Evolutionary conservation across 192 early-diverging fungal genomes (phyloP).

Genomic region (Umbelopsis sp.): DNA sequence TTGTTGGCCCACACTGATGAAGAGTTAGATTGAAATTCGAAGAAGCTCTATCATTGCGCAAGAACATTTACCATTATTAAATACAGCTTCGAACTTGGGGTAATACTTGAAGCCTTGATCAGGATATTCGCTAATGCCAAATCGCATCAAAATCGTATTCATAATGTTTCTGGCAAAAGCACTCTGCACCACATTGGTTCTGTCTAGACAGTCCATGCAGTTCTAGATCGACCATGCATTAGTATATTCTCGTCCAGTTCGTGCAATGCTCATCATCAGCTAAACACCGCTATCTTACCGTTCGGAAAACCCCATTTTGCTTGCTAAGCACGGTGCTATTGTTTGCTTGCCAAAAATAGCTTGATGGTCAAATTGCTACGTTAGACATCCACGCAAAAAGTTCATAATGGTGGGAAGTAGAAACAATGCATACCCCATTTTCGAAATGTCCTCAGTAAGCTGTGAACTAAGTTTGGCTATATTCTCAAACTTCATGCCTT

Average conservation of each 20-base stretch:
- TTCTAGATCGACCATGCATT: conserved; percentile 47
- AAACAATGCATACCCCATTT: conserved; percentile 54
- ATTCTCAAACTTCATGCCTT: conserved; percentile 89
- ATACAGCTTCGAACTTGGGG: conserved; percentile 61
- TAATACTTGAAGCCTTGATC: conserved; percentile 67
- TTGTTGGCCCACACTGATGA: conserved; percentile 76
- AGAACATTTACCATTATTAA: conserved; percentile 49
- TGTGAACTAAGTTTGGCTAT: conserved; percentile 75
- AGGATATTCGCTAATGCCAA: conserved; percentile 66
- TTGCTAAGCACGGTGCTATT: conserved; percentile 6
- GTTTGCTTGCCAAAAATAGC: conserved; percentile 37
- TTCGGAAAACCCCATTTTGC: conserved; percentile 46
- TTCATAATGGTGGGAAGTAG: not conserved
- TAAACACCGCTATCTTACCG: conserved; percentile 26
- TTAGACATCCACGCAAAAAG: not conserved
- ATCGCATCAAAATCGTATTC: conserved; percentile 65
- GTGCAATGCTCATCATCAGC: too few species aligned
- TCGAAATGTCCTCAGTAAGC: conserved; percentile 65
- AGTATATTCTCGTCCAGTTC: not conserved
- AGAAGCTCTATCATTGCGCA: not conserved
- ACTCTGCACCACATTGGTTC: conserved; percentile 90
- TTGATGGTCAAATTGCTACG: conserved; percentile 8
- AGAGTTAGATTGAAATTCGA: not conserved
- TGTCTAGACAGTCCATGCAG: conserved; percentile 98
- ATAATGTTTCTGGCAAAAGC: conserved; percentile 65